Conservation (phyloP, 2,329 filamentous ascomycete species). For the Xylaria hypoxylon region DNA sequence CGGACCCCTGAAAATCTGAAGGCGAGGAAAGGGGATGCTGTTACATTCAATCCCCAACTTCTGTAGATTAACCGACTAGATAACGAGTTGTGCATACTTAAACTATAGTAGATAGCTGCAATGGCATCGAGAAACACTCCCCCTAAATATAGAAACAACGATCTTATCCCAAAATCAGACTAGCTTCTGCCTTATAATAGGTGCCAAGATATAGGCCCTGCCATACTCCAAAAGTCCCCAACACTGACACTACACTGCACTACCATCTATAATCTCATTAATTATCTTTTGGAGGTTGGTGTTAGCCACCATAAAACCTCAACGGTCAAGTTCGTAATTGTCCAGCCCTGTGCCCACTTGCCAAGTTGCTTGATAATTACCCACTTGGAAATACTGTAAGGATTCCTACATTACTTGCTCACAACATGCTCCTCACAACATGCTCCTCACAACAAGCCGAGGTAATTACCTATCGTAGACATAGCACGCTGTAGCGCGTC, state of each 20-base stretch:
- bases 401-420: too few species aligned
- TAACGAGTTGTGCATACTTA: neutral
- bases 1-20: neutral
- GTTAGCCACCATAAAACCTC: neutral
- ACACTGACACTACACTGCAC: neutral
- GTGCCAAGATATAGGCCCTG: neutral
- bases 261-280: neutral
- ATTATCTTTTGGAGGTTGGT: neutral
- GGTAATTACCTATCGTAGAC: neutral
- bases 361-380: neutral
- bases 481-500: too few species aligned
- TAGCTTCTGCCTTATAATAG: slow-evolving; percentile 9
- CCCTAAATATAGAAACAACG: slow-evolving; percentile 1
- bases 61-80: neutral
- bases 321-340: neutral
- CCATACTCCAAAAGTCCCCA: neutral
- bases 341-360: neutral
- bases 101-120: neutral
- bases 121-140: neutral
- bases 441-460: neutral
- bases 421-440: neutral
- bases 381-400: too few species aligned
- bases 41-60: neutral
- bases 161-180: neutral
- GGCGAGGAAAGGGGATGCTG: neutral